Evolutionary conservation across 192 early-diverging fungal genomes (phyloP).

Genomic region (Chytriomyces confervae): DNA sequence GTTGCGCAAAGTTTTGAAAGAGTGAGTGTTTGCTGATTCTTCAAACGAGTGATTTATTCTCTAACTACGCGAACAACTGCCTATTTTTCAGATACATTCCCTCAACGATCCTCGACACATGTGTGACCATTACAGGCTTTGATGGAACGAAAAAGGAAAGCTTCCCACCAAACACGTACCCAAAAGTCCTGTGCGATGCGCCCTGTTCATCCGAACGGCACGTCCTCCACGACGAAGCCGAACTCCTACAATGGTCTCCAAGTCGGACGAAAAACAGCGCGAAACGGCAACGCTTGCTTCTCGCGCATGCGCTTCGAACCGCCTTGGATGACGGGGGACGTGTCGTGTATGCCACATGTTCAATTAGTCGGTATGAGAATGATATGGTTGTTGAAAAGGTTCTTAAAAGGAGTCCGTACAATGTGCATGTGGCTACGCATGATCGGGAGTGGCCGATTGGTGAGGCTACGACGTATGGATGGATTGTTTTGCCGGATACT

Average conservation of each 20-base stretch:
- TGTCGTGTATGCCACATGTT: slow-evolving; percentile 62
- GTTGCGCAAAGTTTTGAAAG: slow-evolving; percentile 49
- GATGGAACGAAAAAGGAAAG: slow-evolving; percentile 13
- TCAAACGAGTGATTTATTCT: neutral
- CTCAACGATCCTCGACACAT: neutral
- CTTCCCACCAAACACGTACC: slow-evolving; percentile 30
- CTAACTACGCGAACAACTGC: too few species aligned
- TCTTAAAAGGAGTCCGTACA: slow-evolving; percentile 37
- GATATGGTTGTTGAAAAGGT: slow-evolving; percentile 54
- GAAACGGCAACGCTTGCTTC: slow-evolving; percentile 47
- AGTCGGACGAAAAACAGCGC: slow-evolving; percentile 45
- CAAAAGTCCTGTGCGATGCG: slow-evolving; percentile 59
- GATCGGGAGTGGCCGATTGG: slow-evolving; percentile 49
- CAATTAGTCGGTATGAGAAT: slow-evolving; percentile 55
- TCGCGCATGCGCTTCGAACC: slow-evolving; percentile 45
- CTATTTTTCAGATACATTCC: neutral
- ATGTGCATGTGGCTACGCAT: slow-evolving; percentile 19
- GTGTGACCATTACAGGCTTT: slow-evolving; percentile 17
- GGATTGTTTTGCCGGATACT: slow-evolving; percentile 61
- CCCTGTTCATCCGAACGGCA: slow-evolving; percentile 64
- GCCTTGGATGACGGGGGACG: slow-evolving; percentile 43
- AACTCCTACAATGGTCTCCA: slow-evolving; percentile 53
- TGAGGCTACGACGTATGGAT: slow-evolving; percentile 56
- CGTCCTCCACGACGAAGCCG: slow-evolving; percentile 51
- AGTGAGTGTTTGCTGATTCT: slow-evolving; percentile 46